Percentiles rank a stretch among this genome's conserved stretches.
phyloP scores from a whole-genome alignment of 2,329 filamentous ascomycete genomes.

The Colletotrichum eremochloae region DNA sequence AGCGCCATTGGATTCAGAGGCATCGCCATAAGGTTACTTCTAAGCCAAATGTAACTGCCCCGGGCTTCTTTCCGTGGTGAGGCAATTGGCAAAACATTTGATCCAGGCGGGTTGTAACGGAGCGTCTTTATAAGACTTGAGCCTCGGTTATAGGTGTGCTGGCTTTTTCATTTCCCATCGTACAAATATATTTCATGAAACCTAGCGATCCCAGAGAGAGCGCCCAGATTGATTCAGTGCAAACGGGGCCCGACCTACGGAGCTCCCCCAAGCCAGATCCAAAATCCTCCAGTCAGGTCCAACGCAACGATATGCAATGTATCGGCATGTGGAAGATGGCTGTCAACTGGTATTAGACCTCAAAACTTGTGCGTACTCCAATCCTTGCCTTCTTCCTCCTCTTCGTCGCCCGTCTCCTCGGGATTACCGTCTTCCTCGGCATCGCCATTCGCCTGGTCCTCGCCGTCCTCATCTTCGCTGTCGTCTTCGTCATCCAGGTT shows the following conservation, averaged over 20 bases:
- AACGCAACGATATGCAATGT: no score
- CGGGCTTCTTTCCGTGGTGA: not conserved
- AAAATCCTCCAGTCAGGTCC: not conserved
- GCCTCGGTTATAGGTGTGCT: not conserved
- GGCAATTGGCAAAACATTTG: not conserved
- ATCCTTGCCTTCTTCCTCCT: slow-evolving; percentile 33
- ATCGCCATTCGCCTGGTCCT: slow-evolving; percentile 33
- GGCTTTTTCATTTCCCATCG: not conserved
- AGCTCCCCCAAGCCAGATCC: not conserved
- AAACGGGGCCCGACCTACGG: not conserved
- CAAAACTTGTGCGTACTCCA: slow-evolving; percentile 40
- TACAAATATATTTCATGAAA: not conserved
- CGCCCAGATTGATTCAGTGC: not conserved
- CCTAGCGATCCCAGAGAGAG: not conserved
- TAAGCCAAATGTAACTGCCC: no score
- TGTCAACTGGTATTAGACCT: not conserved
- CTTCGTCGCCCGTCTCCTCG: slow-evolving; percentile 42
- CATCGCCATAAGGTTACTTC: not conserved
- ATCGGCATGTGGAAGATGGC: not conserved
- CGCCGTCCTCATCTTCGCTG: slow-evolving; percentile 50
- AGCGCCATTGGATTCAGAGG: not conserved
- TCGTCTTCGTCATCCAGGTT: slow-evolving; percentile 58
- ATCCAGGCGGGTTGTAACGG: no score
- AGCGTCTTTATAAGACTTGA: not conserved
- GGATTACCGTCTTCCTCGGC: slow-evolving; percentile 43